phyloP scores from a whole-genome alignment of 2,329 filamentous ascomycete species.

The Stylonectria norvegica region DNA sequence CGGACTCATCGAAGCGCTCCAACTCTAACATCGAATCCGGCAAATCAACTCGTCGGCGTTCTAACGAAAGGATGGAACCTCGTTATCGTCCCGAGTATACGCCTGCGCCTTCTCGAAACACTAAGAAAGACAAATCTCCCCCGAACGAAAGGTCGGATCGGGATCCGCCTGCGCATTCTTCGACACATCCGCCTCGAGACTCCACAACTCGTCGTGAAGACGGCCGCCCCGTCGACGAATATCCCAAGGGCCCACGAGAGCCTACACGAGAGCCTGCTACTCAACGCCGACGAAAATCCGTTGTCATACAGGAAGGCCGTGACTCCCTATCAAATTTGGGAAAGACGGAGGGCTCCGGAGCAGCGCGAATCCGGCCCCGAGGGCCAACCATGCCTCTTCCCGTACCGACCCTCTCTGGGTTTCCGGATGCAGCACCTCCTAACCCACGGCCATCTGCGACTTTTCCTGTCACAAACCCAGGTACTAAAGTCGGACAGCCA shows the following conservation, averaged over 20 bases:
- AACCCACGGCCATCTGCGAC: conserved; percentile 29
- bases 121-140: conserved; percentile 33
- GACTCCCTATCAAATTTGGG: conserved; percentile 22
- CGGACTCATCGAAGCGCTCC: conserved; percentile 27
- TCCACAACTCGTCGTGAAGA: conserved; percentile 20
- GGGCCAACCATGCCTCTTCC: conserved; percentile 34
- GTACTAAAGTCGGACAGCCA: conserved; percentile 16
- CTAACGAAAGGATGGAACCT: conserved; percentile 32
- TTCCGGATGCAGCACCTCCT: conserved; percentile 12
- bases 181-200: conserved; percentile 21
- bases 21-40: conserved; percentile 26
- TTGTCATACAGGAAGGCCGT: conserved; percentile 35
- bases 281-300: conserved; percentile 34
- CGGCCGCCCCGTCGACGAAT: conserved; percentile 40
- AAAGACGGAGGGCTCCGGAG: conserved; percentile 19
- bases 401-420: conserved; percentile 24
- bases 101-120: conserved; percentile 24
- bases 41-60: conserved; percentile 27
- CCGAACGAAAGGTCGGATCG: conserved; percentile 23
- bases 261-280: no score
- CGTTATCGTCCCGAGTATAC: conserved; percentile 25
- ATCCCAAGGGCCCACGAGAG: conserved; percentile 28
- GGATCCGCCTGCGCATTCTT: conserved; percentile 16
- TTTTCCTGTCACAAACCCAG: conserved; percentile 28
- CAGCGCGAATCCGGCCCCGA: conserved; percentile 33